These are phyloP conservation scores for Exophiala mesophila DNA, from an alignment of 2,329 filamentous ascomycete genomes.

Conservation along the genomic window DNA sequence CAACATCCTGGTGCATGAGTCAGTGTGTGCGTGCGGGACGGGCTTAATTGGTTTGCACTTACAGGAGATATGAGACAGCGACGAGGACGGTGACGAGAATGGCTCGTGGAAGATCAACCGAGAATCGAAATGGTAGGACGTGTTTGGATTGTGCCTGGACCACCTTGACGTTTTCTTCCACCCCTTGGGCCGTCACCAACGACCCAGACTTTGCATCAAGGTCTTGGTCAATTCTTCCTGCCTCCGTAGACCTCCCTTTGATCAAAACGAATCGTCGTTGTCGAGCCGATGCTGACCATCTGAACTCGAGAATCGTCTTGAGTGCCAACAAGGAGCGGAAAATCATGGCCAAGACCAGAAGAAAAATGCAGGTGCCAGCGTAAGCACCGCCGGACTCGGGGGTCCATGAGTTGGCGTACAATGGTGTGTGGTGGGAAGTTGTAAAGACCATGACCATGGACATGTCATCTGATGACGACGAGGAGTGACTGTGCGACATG, in stretches of 20 bases:
- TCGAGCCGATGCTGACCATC: conserved; percentile 67
- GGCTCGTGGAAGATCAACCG: conserved; percentile 71
- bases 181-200: conserved; percentile 66
- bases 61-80: conserved; percentile 83
- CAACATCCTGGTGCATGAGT: conserved; percentile 63
- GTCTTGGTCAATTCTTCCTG: conserved; percentile 56
- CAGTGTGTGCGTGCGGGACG: conserved; percentile 5
- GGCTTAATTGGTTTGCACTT: conserved; percentile 39
- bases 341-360: conserved; percentile 68
- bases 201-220: conserved; percentile 60
- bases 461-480: conserved; percentile 8
- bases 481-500: conserved; percentile 11
- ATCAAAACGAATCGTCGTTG: conserved; percentile 73
- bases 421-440: conserved; percentile 55
- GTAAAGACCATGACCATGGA: conserved; percentile 45
- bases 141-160: conserved; percentile 52
- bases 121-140: conserved; percentile 71
- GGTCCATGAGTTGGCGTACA: conserved; percentile 68
- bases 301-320: conserved; percentile 55
- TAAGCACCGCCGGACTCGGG: conserved; percentile 67
- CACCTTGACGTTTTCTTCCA: conserved; percentile 75
- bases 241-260: conserved; percentile 56
- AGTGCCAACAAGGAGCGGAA: conserved; percentile 68
- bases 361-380: conserved; percentile 86
- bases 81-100: conserved; percentile 64